Evolutionary conservation across 2,329 filamentous ascomycete genomes (phyloP).

Genomic region (Sporothrix phasma): DNA sequence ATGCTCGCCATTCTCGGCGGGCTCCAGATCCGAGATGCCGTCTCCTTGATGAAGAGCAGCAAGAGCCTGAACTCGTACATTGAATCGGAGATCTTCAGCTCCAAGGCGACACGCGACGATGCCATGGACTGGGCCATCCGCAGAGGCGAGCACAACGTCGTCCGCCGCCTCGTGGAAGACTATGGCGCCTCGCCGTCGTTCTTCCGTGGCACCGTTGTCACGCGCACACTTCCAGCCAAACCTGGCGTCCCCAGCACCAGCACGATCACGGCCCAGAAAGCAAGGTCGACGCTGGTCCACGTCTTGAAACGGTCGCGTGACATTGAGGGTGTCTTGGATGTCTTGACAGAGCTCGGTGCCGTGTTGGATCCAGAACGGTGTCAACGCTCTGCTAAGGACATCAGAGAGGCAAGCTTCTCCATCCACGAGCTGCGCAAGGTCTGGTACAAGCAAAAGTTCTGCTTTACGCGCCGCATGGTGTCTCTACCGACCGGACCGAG

Average conservation of each 20-base stretch:
- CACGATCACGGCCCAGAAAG: neutral
- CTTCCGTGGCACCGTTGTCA: neutral
- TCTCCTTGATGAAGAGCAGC: neutral
- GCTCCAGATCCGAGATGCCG: neutral
- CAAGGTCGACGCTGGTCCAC: neutral
- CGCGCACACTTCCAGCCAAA: no score
- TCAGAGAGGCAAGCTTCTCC: neutral
- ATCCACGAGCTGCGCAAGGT: neutral
- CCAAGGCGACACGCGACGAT: neutral
- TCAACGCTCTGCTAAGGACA: neutral
- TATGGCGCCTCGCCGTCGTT: constrained; percentile 3
- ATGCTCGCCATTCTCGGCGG: neutral
- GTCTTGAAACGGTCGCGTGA: neutral
- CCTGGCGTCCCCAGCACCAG: neutral
- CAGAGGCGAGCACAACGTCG: neutral
- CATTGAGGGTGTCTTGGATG: neutral
- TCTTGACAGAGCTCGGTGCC: neutral
- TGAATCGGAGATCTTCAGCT: neutral
- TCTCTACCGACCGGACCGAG: neutral
- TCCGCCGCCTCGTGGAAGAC: neutral
- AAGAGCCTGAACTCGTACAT: neutral
- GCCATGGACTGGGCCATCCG: constrained; percentile 1
- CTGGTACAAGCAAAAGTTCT: neutral
- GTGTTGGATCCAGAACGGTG: neutral
- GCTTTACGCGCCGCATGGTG: neutral